Conservation (phyloP, 2,329 filamentous ascomycete genomes). For the Blumeriella jaapii region DNA sequence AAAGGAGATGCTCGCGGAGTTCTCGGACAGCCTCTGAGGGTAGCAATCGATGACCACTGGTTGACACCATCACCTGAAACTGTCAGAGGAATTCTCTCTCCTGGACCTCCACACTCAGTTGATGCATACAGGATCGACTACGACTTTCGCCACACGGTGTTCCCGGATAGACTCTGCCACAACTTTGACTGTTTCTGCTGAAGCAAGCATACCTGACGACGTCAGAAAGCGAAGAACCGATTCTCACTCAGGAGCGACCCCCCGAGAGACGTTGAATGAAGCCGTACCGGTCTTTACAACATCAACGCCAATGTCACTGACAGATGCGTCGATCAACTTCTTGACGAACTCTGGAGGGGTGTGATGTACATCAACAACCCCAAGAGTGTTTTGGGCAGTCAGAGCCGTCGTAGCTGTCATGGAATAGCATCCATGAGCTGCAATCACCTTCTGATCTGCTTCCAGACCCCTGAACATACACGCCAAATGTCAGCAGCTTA, state of each 20-base stretch:
- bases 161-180: slow-evolving; percentile 52
- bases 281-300: slow-evolving; percentile 78
- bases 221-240: slow-evolving; percentile 14
- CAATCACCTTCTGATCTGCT: slow-evolving; percentile 89
- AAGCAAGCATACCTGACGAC: slow-evolving; percentile 66
- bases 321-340: slow-evolving; percentile 75
- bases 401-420: slow-evolving; percentile 93
- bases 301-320: slow-evolving; percentile 77
- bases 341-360: slow-evolving; percentile 68
- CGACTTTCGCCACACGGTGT: slow-evolving; percentile 45
- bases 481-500: slow-evolving; percentile 4
- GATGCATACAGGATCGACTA: slow-evolving; percentile 61
- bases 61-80: slow-evolving; percentile 78
- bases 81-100: slow-evolving; percentile 8
- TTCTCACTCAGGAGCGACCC: background rate
- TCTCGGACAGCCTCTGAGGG: slow-evolving; percentile 50
- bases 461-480: slow-evolving; percentile 84
- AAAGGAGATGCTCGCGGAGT: slow-evolving; percentile 49
- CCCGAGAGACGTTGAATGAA: background rate
- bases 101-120: background rate
- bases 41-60: slow-evolving; percentile 61
- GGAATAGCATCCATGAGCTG: slow-evolving; percentile 85
- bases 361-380: slow-evolving; percentile 70
- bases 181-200: slow-evolving; percentile 54
- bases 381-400: slow-evolving; percentile 89